Percentiles rank a stretch among this genome's conserved stretches.
phyloP scores from a whole-genome alignment of 2,329 filamentous ascomycete species.

The Sordariomycetes sp. region DNA sequence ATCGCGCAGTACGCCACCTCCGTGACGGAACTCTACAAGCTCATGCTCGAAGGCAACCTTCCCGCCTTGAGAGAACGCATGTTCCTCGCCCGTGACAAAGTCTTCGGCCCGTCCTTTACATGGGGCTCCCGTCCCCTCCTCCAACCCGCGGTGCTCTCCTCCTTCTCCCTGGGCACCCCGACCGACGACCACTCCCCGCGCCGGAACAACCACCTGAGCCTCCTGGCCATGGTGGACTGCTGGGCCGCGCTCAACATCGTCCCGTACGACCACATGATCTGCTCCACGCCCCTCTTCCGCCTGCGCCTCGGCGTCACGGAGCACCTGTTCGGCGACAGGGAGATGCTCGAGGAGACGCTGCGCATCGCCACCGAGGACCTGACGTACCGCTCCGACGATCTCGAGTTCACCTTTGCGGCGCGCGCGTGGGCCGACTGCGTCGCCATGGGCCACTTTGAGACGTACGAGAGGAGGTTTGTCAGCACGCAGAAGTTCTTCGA shows the following conservation, averaged over 20 bases:
- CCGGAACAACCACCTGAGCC: conserved; percentile 86
- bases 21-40: conserved; percentile 89
- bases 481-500: conserved; percentile 87
- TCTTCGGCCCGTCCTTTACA: conserved; percentile 60
- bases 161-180: conserved; percentile 72
- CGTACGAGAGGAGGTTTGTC: conserved; percentile 85
- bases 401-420: conserved; percentile 97
- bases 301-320: conserved; percentile 97
- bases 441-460: conserved; percentile 81
- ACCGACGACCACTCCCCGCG: conserved; percentile 45
- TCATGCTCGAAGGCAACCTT: conserved; percentile 83
- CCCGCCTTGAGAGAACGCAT: conserved; percentile 68
- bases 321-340: conserved; percentile 79
- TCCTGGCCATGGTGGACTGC: conserved; percentile 96
- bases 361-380: conserved; percentile 81
- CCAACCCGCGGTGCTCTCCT: conserved; percentile 76
- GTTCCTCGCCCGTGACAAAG: conserved; percentile 53
- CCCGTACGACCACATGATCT: conserved; percentile 99
- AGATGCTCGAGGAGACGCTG: conserved; percentile 75
- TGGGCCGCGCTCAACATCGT: conserved; percentile 92
- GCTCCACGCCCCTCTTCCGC: conserved; percentile 92
- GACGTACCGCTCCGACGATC: conserved; percentile 87
- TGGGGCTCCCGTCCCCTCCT: conserved; percentile 61
- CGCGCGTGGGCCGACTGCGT: conserved; percentile 94
- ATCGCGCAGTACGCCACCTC: conserved; percentile 90